Conservation (phyloP, 1,284 basidiomycete genomes). For the Ceratobasidium sp. region DNA sequence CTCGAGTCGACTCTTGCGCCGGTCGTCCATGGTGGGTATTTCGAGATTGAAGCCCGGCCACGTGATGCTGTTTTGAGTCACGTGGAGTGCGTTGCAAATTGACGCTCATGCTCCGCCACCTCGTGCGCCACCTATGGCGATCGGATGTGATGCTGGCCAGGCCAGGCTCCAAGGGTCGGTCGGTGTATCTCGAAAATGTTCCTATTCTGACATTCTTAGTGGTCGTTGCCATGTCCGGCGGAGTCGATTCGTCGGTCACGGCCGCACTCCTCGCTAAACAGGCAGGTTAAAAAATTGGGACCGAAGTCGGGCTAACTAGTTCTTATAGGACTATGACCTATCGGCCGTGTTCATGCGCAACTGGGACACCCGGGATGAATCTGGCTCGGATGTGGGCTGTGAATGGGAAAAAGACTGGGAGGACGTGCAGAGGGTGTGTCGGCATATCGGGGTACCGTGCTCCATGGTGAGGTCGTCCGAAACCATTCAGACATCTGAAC, state of each 20-base stretch:
- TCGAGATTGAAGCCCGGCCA: conserved; percentile 7
- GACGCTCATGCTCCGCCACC: conserved; percentile 4
- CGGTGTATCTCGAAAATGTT: background rate
- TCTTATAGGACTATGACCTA: conserved; percentile 72
- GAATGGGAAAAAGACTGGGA: conserved; percentile 97
- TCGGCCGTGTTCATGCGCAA: conserved; percentile 95
- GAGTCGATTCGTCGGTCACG: conserved; percentile 91
- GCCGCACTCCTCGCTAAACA: conserved; percentile 75
- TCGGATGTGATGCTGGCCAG: background rate
- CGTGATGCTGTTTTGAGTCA: conserved; percentile 37
- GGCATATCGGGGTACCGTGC: conserved; percentile 67
- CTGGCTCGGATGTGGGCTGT: conserved; percentile 76
- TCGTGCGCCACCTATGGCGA: conserved; percentile 8
- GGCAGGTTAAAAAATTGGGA: conserved; percentile 49
- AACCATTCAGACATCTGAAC: background rate
- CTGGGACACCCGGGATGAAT: conserved; percentile 83
- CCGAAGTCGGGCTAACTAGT: background rate
- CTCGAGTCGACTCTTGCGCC: conserved; percentile 34
- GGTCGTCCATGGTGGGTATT: conserved; percentile 20
- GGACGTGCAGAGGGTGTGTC: conserved; percentile 84
- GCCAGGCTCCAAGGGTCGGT: background rate
- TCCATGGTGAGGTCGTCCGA: conserved; percentile 61
- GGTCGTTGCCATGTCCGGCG: conserved; percentile 92
- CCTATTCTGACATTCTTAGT: conserved; percentile 55
- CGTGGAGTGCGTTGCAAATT: conserved; percentile 7